Conservation (phyloP, 805 yeast genomes). For the Candida sanyiensis region DNA sequence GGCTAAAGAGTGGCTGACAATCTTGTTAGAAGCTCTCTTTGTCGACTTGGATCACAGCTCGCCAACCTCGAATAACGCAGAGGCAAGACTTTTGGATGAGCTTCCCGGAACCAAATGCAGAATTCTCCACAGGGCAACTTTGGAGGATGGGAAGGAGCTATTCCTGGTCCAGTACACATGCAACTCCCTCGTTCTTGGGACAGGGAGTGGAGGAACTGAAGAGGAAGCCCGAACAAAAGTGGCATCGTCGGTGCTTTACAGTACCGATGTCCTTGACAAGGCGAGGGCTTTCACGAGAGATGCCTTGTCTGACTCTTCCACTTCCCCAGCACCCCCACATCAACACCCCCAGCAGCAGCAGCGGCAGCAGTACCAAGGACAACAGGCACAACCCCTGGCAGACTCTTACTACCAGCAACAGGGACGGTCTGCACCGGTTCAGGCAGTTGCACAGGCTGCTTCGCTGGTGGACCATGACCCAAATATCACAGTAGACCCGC, state of each 20-base stretch:
- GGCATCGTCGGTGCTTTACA: slow-evolving; percentile 4
- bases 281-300: neutral
- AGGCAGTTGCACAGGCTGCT: no score
- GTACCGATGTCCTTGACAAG: slow-evolving; percentile 4
- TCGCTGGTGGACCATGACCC: slow-evolving; percentile 3
- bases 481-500: neutral
- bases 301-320: no score
- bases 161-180: slow-evolving; percentile 4
- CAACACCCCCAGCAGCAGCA: no score
- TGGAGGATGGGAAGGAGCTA: neutral
- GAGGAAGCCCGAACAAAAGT: slow-evolving; percentile 3
- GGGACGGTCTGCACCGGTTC: neutral
- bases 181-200: slow-evolving; percentile 3
- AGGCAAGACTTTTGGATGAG: neutral
- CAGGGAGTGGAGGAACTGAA: slow-evolving; percentile 3
- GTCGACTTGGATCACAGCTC: neutral
- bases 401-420: neutral
- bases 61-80: slow-evolving; percentile 1
- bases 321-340: no score
- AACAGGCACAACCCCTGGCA: neutral
- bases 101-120: slow-evolving; percentile 2
- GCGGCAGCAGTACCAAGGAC: no score
- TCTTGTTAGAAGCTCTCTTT: slow-evolving; percentile 10
- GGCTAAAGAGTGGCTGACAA: slow-evolving; percentile 8
- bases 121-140: neutral